These are phyloP conservation scores for Aspergillus saccharolyticus DNA, from an alignment of 495 filamentous ascomycete species.

Conservation along the genomic window DNA sequence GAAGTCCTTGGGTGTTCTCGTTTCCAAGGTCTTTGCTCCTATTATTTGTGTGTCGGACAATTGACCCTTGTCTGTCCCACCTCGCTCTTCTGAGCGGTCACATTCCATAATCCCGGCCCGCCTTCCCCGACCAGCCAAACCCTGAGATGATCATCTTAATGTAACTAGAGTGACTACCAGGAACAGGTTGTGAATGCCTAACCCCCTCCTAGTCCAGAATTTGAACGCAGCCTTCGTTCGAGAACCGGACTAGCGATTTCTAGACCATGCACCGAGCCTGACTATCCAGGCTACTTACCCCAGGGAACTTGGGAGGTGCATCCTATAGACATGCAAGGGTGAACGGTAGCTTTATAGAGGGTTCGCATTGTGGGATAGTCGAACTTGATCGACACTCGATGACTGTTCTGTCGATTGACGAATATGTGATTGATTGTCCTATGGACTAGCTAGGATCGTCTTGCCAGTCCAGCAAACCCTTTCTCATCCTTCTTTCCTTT, in stretches of 20 bases:
- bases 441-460: neutral
- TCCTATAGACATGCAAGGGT: slow-evolving; percentile 19
- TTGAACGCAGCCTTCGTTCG: slow-evolving; percentile 14
- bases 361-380: neutral
- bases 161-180: slow-evolving; percentile 6
- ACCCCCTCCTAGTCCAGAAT: neutral
- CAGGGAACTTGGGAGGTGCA: too few species aligned
- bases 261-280: slow-evolving; percentile 10
- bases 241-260: slow-evolving; percentile 13
- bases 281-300: neutral
- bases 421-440: neutral
- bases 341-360: neutral
- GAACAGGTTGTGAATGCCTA: slow-evolving; percentile 1
- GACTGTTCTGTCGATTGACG: neutral
- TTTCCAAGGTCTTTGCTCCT: too few species aligned
- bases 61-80: neutral
- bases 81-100: slow-evolving; percentile 9
- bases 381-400: neutral
- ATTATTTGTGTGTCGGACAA: neutral
- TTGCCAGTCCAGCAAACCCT: neutral
- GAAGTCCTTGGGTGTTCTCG: too few species aligned
- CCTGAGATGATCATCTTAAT: slow-evolving; percentile 11
- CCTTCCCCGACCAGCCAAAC: slow-evolving; percentile 15
- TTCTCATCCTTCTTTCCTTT: neutral
- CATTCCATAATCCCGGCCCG: slow-evolving; percentile 20